Evolutionary conservation across 2,329 filamentous ascomycete species (phyloP), one percentile per base, ranked within the genome.

Genomic region (Phaeosphaeriaceae sp.): DNA sequence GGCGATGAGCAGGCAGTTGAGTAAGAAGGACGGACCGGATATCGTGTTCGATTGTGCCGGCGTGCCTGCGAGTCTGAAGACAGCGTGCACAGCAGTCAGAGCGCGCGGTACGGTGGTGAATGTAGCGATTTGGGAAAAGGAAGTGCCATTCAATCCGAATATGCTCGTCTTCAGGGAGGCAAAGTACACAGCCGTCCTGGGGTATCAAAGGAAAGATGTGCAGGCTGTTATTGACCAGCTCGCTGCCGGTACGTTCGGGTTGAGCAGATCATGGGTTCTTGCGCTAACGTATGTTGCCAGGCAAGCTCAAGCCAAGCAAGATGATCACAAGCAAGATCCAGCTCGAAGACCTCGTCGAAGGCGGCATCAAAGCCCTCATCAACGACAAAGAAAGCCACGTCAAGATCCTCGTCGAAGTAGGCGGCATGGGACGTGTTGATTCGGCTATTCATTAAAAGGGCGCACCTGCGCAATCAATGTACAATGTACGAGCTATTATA

Each of bases 41-140:
- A 78, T 89, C 1, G 83, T 85, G 0, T 88, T 89, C 60, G 87
- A 90, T 61, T 86, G 86, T 31, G 86, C 87, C 0, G 87, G 87
- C 7, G 85, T 88, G 20, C 80, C 83, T n/a, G 78, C 78, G 0
- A 84, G 73, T 52, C 53, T 77, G 10, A 66, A 55, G 17, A 76
- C 78, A 58, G 63, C 85, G 75, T 64, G 85, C 42, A 72, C 80
- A 20, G 80, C 83, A 0, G 82, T 87, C 2, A 79, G 81, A 49
- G 79, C 81, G 0, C 79, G 83, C 36, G 88, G 87, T 0, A 85
- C 84, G 0, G 80, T 90, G 0, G 81, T 89, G 1, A 89, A 89
- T 59, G 82, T 89, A n/a, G 86, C 87, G 0, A 85, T 89, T 2
- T 89, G 86, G 85, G 86, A 88, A 66, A 85, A 81, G 53, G 77